Base-by-base conservation (phyloP, 306 rosid species). In the Crataegus laevigata region DNA sequence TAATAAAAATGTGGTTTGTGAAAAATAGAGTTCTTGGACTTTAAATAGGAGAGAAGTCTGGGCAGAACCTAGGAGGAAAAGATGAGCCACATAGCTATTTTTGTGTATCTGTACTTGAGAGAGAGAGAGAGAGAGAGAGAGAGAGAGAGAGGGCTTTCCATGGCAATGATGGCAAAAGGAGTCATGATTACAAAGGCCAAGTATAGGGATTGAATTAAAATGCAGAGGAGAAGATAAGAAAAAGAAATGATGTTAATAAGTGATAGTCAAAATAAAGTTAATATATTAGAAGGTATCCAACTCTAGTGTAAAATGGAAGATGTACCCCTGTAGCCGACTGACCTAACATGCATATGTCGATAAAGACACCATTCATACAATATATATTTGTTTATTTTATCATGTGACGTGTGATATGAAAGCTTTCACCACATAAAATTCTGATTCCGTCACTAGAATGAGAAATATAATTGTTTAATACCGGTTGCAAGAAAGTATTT, bases 111-210 rank as follows among this genome's bases (percentile, higher is more conserved):
- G 68, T 47, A 38, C 55, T 55, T 38, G 68, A 19, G 76, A 28
- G 66, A 22, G 40, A 64, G 38, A 50, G 50, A 64, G n/a, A 54
- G 69, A 69, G 32, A 6, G 68, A 45, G 71, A 24, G 75, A 42
- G 70, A 58, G 19, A 74, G 28, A 34, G 29, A 55, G 62, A 50
- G 73, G 83, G 79, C 78, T 85, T 91, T 84, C 78, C 68, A 57
- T 80, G 21, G 93, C 69, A 89, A 93, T 91, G 96, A 90, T 91
- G 93, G 81, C 88, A 78, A 60, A 76, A 81, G 86, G 82, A 70
- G 76, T 89, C 85, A 86, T 93, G 85, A 93, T 93, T 88, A 87
- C 96, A 68, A 79, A 80, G 83, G 94, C 82, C 84, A 83, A 55
- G 25, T 19, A 91, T 58, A 79, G 76, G 68, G 84, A 84, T 71